A percentile compares a stretch with the other conserved stretches of the same genome.
Conservation (phyloP, 2,329 filamentous ascomycete genomes). For the Dothidotthia symphoricarpi region DNA sequence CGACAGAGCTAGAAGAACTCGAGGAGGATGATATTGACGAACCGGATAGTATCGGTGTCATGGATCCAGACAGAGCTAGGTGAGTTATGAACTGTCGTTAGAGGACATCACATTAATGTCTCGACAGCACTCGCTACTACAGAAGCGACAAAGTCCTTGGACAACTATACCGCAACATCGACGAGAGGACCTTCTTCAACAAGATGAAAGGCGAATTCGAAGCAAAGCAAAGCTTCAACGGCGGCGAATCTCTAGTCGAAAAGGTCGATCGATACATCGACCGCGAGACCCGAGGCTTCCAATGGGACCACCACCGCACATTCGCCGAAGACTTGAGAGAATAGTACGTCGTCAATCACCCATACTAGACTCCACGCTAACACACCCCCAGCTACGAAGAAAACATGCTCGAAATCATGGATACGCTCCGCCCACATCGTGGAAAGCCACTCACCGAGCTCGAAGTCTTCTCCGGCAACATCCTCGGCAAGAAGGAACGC, state of each 20-base stretch:
- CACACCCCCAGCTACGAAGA: constrained; percentile 51
- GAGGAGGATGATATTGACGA: constrained; percentile 40
- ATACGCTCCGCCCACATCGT: constrained; percentile 31
- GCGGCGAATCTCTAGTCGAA: constrained; percentile 23
- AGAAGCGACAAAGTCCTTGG: constrained; percentile 67
- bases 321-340: constrained; percentile 47
- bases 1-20: constrained; percentile 22
- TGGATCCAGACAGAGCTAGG: constrained; percentile 47
- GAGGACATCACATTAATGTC: not conserved
- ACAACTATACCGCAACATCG: constrained; percentile 66
- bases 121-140: constrained; percentile 57
- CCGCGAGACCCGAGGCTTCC: constrained; percentile 38
- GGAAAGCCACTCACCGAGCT: constrained; percentile 33
- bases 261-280: constrained; percentile 45
- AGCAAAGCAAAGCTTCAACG: constrained; percentile 1
- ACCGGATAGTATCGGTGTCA: constrained; percentile 27
- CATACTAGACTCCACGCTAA: not conserved
- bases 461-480: constrained; percentile 56
- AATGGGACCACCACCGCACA: constrained; percentile 42
- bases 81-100: constrained; percentile 7
- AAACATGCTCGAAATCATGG: constrained; percentile 51
- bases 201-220: constrained; percentile 24
- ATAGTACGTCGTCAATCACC: constrained; percentile 2
- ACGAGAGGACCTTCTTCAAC: constrained; percentile 64
- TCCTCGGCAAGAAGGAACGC: constrained; percentile 52